Conservation (phyloP, 2,329 filamentous ascomycete species). For the Scortechinia acanthostroma region DNA sequence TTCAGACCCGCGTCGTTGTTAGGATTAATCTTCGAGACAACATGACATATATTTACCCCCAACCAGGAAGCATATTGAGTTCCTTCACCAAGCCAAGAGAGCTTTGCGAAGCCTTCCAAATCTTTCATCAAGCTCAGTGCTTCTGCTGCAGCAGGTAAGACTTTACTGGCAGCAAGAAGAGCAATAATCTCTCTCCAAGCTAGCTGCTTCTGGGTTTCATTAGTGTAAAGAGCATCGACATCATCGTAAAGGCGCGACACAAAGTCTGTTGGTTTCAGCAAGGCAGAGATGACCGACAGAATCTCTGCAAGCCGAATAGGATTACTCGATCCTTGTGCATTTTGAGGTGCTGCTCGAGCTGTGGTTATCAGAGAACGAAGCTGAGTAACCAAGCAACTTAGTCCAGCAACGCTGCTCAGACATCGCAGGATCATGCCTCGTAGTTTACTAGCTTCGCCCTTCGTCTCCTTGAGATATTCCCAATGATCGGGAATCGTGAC, state of each 20-base stretch:
- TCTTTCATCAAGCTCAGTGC: not conserved
- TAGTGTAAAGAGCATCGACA: not conserved
- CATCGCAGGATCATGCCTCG: constrained; percentile 42
- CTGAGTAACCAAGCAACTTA: constrained; percentile 71
- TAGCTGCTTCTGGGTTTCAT: not conserved
- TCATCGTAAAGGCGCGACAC: not conserved
- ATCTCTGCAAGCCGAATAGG: constrained; percentile 29
- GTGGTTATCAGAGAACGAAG: constrained; percentile 54
- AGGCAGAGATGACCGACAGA: constrained; percentile 15
- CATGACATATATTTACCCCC: not conserved
- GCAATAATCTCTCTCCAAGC: not conserved
- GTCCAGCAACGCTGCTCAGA: constrained; percentile 66
- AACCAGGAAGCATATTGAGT: not conserved
- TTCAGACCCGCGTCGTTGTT: not conserved
- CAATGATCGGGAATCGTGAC: constrained; percentile 79
- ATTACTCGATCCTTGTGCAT: constrained; percentile 28
- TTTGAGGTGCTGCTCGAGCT: constrained; percentile 26
- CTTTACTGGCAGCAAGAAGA: not conserved
- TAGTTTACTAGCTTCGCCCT: constrained; percentile 14
- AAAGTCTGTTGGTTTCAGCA: not conserved
- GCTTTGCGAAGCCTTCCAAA: not conserved
- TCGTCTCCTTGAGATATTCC: constrained; percentile 43
- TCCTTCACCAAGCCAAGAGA: constrained; percentile 1
- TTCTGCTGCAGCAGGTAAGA: not conserved
- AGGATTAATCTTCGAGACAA: not conserved